Evolutionary conservation across 345 rosid species (phyloP).

Genomic region (Syzygium aromaticum): DNA sequence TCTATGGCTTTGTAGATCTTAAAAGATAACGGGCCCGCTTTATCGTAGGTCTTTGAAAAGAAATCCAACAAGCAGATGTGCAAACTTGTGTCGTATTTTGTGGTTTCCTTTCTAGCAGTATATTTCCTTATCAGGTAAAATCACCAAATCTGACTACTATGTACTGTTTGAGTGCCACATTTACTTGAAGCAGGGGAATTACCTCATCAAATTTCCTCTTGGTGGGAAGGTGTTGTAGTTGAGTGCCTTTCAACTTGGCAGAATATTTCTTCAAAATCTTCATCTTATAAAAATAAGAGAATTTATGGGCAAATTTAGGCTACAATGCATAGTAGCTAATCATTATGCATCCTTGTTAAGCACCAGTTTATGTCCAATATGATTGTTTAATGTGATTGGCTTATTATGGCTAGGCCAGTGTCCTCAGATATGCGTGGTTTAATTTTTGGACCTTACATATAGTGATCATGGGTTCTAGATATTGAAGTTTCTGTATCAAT

Average conservation of each 20-base stretch:
- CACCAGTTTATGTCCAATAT: not conserved
- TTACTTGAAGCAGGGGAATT: not conserved
- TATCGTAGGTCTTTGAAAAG: constrained; percentile 69
- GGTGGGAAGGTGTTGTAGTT: not conserved
- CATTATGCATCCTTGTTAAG: not conserved
- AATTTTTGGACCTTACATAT: not conserved
- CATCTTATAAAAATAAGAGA: not conserved
- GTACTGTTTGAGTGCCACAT: not conserved
- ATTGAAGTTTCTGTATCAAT: not conserved
- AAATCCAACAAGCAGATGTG: constrained; percentile 63
- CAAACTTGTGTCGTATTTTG: constrained; percentile 47
- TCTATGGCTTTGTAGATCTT: not conserved
- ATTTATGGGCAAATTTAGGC: not conserved
- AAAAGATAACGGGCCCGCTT: not conserved
- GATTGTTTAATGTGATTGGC: not conserved
- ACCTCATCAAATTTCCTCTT: not conserved
- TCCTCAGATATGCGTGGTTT: not conserved
- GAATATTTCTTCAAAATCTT: not conserved
- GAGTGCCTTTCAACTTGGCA: not conserved
- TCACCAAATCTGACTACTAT: not conserved
- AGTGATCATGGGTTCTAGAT: not conserved
- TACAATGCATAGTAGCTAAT: not conserved
- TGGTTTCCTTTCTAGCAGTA: constrained; percentile 42
- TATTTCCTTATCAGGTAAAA: constrained; percentile 59
- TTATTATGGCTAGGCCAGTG: not conserved